These are phyloP conservation scores for Gastrolobium villosum DNA, from an alignment of 306 rosid species.

Conservation along the genomic window DNA sequence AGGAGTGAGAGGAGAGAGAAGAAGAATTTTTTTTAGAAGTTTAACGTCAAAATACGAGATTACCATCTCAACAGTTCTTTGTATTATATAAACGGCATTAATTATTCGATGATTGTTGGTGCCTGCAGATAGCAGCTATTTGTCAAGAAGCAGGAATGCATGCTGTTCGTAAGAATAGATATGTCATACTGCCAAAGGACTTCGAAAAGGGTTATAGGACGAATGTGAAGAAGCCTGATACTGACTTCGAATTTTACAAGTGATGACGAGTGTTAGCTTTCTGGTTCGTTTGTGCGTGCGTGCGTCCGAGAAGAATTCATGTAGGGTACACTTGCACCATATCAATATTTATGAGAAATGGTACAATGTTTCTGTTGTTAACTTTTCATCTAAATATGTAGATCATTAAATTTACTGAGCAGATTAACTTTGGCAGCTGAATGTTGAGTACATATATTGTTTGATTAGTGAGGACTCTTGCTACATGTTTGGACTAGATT, in stretches of 20 bases:
- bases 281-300: background rate
- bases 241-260: constrained; percentile 98
- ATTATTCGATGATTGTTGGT: constrained; percentile 18
- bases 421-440: constrained; percentile 29
- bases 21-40: background rate
- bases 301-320: background rate
- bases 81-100: background rate
- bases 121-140: constrained; percentile 84
- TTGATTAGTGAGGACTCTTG: background rate
- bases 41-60: background rate
- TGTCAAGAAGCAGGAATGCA: constrained; percentile 99
- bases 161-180: constrained; percentile 96
- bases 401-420: constrained; percentile 27
- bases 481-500: too few relatives aligned
- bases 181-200: constrained; percentile 96
- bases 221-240: constrained; percentile 98
- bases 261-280: constrained; percentile 53
- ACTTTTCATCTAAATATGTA: constrained; percentile 18
- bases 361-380: constrained; percentile 14
- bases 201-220: constrained; percentile 98
- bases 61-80: background rate
- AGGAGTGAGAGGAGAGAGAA: background rate
- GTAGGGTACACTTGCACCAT: constrained; percentile 35
- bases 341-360: constrained; percentile 30
- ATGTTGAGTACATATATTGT: background rate